phyloP scores from a whole-genome alignment of 1,284 basidiomycete species.

The Coriolopsis trogii region DNA sequence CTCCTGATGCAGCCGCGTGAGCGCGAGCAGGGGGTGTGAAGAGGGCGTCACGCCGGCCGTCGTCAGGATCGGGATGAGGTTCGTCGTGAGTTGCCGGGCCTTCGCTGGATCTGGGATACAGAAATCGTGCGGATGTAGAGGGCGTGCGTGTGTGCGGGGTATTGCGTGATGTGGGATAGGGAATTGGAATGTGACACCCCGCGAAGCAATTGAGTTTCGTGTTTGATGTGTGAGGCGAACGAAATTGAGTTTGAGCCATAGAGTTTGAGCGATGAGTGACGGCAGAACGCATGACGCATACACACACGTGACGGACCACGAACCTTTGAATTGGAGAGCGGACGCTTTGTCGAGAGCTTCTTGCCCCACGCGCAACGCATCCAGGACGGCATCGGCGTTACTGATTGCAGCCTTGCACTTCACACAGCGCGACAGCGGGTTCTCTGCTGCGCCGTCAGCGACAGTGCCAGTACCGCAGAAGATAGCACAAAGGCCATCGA shows the following conservation, averaged over 20 bases:
- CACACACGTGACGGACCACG: too few relatives aligned
- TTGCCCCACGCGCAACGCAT: slow-evolving; percentile 65
- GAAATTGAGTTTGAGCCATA: neutral
- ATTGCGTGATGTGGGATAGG: too few relatives aligned
- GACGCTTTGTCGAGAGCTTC: slow-evolving; percentile 74
- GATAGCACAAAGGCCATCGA: neutral
- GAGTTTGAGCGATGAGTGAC: neutral
- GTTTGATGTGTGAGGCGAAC: neutral
- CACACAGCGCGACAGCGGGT: slow-evolving; percentile 51
- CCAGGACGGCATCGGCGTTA: slow-evolving; percentile 55
- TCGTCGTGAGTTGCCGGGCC: slow-evolving; percentile 62
- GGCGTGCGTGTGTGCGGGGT: too few relatives aligned
- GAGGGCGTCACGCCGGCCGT: slow-evolving; percentile 59
- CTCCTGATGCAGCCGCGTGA: slow-evolving; percentile 70
- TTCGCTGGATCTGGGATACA: slow-evolving; percentile 65
- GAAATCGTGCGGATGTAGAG: too few relatives aligned
- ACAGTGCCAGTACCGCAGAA: neutral
- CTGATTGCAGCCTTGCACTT: slow-evolving; percentile 58
- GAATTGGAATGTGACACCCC: too few relatives aligned
- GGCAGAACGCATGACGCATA: too few relatives aligned
- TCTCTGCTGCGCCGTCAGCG: slow-evolving; percentile 39
- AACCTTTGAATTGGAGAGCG: slow-evolving; percentile 58
- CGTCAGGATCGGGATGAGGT: slow-evolving; percentile 63
- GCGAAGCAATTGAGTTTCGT: neutral
- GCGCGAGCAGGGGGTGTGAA: slow-evolving; percentile 76